Evolutionary conservation across 257 asterid species (phyloP), one percentile per base, ranked within the genome.

Genomic region (Sherardia arvensis): DNA sequence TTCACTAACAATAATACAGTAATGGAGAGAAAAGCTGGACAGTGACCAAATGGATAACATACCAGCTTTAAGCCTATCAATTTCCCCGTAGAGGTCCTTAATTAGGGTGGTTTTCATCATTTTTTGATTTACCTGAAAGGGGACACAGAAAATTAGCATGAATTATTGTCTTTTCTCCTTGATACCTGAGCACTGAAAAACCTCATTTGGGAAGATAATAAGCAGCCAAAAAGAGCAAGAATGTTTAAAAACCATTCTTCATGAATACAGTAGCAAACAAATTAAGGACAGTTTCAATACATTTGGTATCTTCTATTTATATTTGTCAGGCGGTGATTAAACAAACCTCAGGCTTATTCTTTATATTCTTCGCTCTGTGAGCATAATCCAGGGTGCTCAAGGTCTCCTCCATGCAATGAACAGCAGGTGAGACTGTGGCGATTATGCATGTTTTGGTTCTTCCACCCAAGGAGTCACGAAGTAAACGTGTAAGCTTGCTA

Each of bases 371-470:
- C 22, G 97, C 97, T 79, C 95, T 77, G 74, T 85, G 92, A 8
- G 97, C 97, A 69, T 90, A 90, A 74, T 90, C 97, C 69, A 90
- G 69, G 4, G 97, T 90, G 78, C 97, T 90, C 66, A 90, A 78
- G 57, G 95, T 90, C 79, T 90, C 97, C 84, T 90, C 97, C 49
- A 90, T 85, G 76, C 95, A 85, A 77, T 87, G 95, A 69, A 90
- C 92, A 62, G 97, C 94, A 21, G 95, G 95, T 76, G 97, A 87
- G 40, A 90, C 90, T 6, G 97, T 90, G 67, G 97, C 95, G 61
- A 90, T 90, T 25, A 90, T 87, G 60, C 95, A 87, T 4, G 95
- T 90, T 73, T 90, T 90, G 64, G 97, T 90, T 77, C 94, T 76
- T 70, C 95, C 95, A 20, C 95, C 97, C 81, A 90, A 71, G 32